Percentiles rank a stretch among this genome's conserved stretches.
Conservation (phyloP, 2,329 filamentous ascomycete species). For the Penicillium sp. region DNA sequence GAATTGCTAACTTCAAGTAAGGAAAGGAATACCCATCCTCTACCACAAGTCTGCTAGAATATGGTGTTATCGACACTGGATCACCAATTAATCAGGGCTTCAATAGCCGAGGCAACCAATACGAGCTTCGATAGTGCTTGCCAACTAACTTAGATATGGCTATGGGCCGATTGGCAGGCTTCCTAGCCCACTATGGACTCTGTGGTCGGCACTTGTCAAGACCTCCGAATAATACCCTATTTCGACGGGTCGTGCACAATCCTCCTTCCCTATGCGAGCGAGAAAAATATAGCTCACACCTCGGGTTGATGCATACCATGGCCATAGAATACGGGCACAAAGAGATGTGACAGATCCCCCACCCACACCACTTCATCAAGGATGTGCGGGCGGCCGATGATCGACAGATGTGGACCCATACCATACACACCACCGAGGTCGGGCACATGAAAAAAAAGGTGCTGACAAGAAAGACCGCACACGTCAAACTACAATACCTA, state of each 20-base stretch:
- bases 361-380: background rate
- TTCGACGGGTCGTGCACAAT: background rate
- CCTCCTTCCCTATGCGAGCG: background rate
- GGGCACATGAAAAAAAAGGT: constrained; percentile 1
- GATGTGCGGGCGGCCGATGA: background rate
- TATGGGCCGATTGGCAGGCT: background rate
- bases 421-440: background rate
- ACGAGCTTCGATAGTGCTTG: background rate
- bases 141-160: background rate
- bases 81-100: background rate
- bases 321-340: background rate
- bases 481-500: background rate
- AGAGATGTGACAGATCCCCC: constrained; percentile 1
- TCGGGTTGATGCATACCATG: background rate
- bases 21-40: too few relatives aligned
- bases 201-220: background rate
- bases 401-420: background rate
- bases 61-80: background rate
- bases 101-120: background rate
- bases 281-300: background rate
- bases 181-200: background rate
- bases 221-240: background rate
- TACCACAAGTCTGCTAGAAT: background rate
- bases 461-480: background rate
- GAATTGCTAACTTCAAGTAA: background rate